Evolutionary conservation across 305 asterid genomes (phyloP).

Genomic region (Rubia tinctorum): DNA sequence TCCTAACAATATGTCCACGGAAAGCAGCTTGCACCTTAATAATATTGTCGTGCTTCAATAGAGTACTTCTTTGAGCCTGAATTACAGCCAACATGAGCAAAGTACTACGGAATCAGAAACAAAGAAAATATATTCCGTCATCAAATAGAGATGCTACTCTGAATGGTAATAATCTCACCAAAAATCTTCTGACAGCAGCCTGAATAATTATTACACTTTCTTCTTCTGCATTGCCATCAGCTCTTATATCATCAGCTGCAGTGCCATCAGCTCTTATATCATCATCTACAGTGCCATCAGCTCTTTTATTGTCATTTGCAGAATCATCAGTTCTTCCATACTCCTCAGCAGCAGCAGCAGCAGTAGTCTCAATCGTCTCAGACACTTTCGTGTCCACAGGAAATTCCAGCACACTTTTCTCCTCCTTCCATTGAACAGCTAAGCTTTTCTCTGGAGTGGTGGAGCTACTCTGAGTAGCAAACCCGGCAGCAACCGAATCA

Average conservation of each 20-base stretch:
- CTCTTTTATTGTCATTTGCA: background rate
- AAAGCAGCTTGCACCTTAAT: conserved; percentile 90
- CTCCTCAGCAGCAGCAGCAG: conserved; percentile 30
- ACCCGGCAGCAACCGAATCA: conserved; percentile 45
- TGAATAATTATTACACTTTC: conserved; percentile 56
- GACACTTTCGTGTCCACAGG: conserved; percentile 36
- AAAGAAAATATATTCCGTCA: background rate
- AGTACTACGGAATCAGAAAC: background rate
- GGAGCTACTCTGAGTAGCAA: conserved; percentile 46
- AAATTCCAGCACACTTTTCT: conserved; percentile 38
- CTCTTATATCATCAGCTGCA: conserved; percentile 18
- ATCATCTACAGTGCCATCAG: background rate
- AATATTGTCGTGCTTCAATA: conserved; percentile 55
- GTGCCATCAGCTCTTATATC: too few species aligned
- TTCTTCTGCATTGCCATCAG: conserved; percentile 45
- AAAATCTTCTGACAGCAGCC: conserved; percentile 64
- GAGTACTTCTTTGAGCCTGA: conserved; percentile 60
- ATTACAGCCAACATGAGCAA: conserved; percentile 10
- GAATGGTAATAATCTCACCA: conserved; percentile 42
- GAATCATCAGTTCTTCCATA: conserved; percentile 15
- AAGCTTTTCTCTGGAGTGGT: conserved; percentile 46
- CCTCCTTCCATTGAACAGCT: conserved; percentile 41
- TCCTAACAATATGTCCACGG: conserved; percentile 90
- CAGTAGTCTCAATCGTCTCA: conserved; percentile 31
- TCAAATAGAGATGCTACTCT: background rate